Percentiles rank a stretch among this genome's conserved stretches.
These are phyloP conservation scores for Haplosporangium gracile DNA, from an alignment of 192 early-diverging fungal genomes.

Conservation along the genomic window DNA sequence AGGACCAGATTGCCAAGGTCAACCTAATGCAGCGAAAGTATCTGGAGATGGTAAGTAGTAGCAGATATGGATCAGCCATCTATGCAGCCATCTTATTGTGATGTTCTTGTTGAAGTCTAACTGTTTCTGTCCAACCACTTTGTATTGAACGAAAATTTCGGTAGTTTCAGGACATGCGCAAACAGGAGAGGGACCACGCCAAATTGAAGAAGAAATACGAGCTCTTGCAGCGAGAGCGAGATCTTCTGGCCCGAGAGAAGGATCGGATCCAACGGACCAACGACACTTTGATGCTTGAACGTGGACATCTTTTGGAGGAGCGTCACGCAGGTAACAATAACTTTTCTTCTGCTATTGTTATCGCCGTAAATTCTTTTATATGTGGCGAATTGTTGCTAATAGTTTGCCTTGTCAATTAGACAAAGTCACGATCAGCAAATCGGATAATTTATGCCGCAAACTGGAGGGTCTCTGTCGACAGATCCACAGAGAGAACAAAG, in stretches of 20 bases:
- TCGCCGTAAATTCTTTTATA: not conserved
- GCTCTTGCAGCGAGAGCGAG: constrained; percentile 63
- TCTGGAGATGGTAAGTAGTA: constrained; percentile 65
- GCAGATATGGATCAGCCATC: not conserved
- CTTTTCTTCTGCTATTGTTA: not conserved
- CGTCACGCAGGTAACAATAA: constrained; percentile 4
- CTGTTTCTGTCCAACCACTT: not conserved
- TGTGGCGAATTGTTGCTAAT: not conserved
- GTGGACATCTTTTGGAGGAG: constrained; percentile 6
- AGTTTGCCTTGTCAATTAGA: constrained; percentile 19
- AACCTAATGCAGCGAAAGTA: constrained; percentile 67
- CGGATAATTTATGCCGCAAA: constrained; percentile 61
- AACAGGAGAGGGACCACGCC: constrained; percentile 65
- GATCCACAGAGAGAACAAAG: constrained; percentile 69
- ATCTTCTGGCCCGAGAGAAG: constrained; percentile 50
- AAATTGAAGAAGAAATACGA: constrained; percentile 64
- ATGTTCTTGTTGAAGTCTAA: not conserved
- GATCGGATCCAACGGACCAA: constrained; percentile 18
- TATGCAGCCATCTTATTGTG: not conserved
- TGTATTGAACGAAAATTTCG: not conserved
- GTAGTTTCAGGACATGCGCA: constrained; percentile 71
- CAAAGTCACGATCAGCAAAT: constrained; percentile 45
- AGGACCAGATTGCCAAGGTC: constrained; percentile 60
- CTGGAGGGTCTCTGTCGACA: constrained; percentile 72
- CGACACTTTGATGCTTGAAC: constrained; percentile 16